Base-by-base conservation (phyloP, 2,329 filamentous ascomycete species). In the Aureobasidium zeae region DNA sequence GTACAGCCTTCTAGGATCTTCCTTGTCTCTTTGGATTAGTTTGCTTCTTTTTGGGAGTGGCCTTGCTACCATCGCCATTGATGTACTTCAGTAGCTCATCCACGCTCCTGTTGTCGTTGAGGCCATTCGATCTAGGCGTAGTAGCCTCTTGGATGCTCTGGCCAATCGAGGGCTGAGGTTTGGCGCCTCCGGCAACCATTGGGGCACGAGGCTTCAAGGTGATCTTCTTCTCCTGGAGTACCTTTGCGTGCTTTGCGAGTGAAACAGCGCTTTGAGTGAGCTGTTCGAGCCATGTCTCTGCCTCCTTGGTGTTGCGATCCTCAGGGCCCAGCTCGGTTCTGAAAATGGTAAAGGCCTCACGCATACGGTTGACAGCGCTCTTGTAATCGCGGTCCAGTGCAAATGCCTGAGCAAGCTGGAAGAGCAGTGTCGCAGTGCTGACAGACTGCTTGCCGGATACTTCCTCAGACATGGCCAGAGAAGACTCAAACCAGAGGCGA, bases 271-370 rank as follows among this genome's bases (percentile, higher is more conserved):
- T 95, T 64, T 93, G 85, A 0, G 89, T 96, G 47, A 98, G 76
- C 64, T 94, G 88, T 65, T 94, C 86, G 17, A 96, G 77, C 91
- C 91, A 98, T 58, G 77, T 85, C 69, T 94, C 88, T 2, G 91
- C 89, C 63, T 98, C 91, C 70, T 94, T 95, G 50, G 91, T 98
- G 70, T 98, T 96, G 64, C 88, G 86, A 64, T 96, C 88, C 28
- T 94, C 81, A 2, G 87, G 71, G 20, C 91, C 91, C 4, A 98
- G 80, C 57, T 91, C 79, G 46, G 72, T 70, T 51, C 88, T 77
- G 79, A 98, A 98, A 61, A 95, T 93, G 66, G 83, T 94, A 71
- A 88, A 95, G 33, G 87, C 91, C 63, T 95, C 88, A 48, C 87
- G 84, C 91, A 98, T 98, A 61, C 84, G 82, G 60, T 77, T 79